Evolutionary conservation across 495 filamentous ascomycete genomes (phyloP), one percentile per base, ranked within the genome.

Genomic region (Aspergillus ellipticus): DNA sequence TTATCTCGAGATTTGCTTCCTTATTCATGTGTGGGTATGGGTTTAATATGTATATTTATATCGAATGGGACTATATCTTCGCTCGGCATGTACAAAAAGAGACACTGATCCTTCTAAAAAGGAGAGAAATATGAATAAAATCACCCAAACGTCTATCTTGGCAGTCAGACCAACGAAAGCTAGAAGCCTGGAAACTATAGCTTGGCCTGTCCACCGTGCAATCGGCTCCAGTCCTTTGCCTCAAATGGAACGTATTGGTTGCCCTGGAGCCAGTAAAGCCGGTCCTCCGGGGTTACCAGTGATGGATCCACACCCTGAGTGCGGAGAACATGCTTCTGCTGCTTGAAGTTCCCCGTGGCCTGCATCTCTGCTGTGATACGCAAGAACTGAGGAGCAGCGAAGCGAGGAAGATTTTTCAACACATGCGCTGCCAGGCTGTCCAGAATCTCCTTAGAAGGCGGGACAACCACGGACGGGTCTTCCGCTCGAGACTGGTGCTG

Each of bases 281-380:
- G 73, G 54, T 93, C 89, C 8, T 64, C 62, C 52, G 66, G 49
- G 1, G 76, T 78, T 0, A 84, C 78, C 41, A 79, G 80, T 4
- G 59, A 64, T 0, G 85, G 86, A 61, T 92, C 81, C 2, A 94
- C 89, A 0, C 91, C 92, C 56, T 93, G 78, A 1, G 68, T 71
- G n/a, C 89, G 74, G 54, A 97, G 67, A 0, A 73, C 67, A 60
- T 85, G 80, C 68, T 82, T 97, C 67, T 92, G 85, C 65, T 94
- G 89, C 73, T 96, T 96, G 58, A 90, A 89, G 57, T 89, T 96
- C 0, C 91, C 90, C 8, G 92, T 96, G 0, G 79, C 73, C 51
- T 86, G 79, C 66, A 85, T 80, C 7, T 77, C 74, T 48, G 71
- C 75, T 0, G 83, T 82, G 0, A 91, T 65, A 4, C 92, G 78